Conservation (phyloP, 164 flowering plant species). For the Echeveria elegans region DNA sequence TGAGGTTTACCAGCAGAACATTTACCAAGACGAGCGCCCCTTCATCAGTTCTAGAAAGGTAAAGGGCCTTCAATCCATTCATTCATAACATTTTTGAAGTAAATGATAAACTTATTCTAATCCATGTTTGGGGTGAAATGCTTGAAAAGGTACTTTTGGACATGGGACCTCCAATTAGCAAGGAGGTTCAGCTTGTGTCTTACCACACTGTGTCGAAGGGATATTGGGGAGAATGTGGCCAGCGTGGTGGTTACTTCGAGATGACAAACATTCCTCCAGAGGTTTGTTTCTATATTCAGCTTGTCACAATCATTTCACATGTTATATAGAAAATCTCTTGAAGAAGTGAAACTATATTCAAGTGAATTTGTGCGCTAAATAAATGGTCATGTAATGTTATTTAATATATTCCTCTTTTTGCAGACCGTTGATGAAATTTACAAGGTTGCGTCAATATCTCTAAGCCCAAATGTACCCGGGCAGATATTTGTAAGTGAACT, state of each 20-base stretch:
- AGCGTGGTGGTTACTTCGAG: conserved; percentile 96
- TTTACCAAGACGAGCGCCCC: conserved; percentile 94
- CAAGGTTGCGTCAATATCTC: conserved; percentile 83
- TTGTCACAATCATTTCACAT: neutral
- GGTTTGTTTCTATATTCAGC: conserved; percentile 28
- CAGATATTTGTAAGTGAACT: conserved; percentile 78
- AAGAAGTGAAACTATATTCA: neutral
- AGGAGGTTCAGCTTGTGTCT: conserved; percentile 82
- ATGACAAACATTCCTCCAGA: conserved; percentile 88
- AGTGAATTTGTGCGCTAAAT: neutral
- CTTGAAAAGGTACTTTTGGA: conserved; percentile 58
- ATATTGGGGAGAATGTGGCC: conserved; percentile 98
- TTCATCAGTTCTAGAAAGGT: conserved; percentile 91
- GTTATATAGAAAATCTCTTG: neutral
- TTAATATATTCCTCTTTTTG: conserved; percentile 19
- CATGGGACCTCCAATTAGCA: conserved; percentile 84
- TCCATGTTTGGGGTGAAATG: neutral
- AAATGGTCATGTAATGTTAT: neutral
- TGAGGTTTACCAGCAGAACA: conserved; percentile 95
- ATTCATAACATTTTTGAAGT: neutral
- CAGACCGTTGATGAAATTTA: conserved; percentile 98
- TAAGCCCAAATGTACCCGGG: conserved; percentile 90
- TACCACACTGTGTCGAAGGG: conserved; percentile 96
- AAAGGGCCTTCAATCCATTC: neutral
- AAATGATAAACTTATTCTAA: neutral